phyloP scores from a whole-genome alignment of 1,284 basidiomycete genomes.

The Apiotrichum veenhuisii region DNA sequence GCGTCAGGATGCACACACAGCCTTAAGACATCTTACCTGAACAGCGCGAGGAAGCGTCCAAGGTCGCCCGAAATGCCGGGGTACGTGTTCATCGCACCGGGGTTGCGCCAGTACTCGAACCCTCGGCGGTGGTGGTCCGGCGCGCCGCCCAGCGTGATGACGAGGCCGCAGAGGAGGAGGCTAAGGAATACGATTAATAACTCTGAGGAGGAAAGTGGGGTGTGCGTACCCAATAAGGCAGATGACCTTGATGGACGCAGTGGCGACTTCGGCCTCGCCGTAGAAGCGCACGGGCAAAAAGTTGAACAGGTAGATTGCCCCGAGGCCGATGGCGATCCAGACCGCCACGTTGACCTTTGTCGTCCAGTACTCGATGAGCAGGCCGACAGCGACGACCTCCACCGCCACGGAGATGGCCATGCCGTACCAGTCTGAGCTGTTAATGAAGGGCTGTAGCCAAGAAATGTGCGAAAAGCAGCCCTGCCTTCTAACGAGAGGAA shows the following conservation, averaged over 20 bases:
- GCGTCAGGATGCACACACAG: neutral
- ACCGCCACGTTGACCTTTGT: conserved; percentile 60
- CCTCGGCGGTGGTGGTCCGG: conserved; percentile 46
- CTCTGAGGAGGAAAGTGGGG: neutral
- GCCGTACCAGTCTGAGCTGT: conserved; percentile 71
- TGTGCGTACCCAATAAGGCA: conserved; percentile 53
- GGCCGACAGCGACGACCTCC: conserved; percentile 69
- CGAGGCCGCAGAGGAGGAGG: conserved; percentile 56
- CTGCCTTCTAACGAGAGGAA: too few species aligned
- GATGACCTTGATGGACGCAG: conserved; percentile 70
- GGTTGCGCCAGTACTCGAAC: conserved; percentile 53
- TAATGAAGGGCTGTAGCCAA: too few species aligned
- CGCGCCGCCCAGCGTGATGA: conserved; percentile 56
- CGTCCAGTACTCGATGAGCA: conserved; percentile 70
- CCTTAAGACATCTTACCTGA: neutral
- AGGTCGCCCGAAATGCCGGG: conserved; percentile 52
- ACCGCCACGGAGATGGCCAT: conserved; percentile 65
- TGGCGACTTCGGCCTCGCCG: conserved; percentile 48
- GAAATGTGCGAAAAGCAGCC: neutral
- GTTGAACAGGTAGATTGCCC: conserved; percentile 29
- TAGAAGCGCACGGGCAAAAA: conserved; percentile 20
- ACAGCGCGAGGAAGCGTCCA: conserved; percentile 30
- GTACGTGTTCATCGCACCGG: conserved; percentile 48
- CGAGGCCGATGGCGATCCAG: conserved; percentile 68
- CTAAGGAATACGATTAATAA: neutral